Conservation (phyloP, 805 yeast genomes). For the Yamadazyma paraphyllophila region DNA sequence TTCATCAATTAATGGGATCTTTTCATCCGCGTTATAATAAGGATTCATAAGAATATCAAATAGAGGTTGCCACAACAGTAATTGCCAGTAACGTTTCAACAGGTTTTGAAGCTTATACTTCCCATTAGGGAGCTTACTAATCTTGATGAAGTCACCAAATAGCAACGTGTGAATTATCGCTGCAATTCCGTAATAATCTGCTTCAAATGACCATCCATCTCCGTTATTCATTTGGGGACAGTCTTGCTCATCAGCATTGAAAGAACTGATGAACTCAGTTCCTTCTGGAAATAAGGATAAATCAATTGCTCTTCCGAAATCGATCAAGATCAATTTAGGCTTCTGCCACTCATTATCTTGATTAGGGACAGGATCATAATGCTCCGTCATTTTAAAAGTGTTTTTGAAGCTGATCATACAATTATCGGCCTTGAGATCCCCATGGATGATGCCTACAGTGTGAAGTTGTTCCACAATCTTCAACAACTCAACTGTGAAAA, state of each 20-base stretch:
- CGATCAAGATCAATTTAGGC: constrained; percentile 65
- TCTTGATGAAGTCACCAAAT: constrained; percentile 63
- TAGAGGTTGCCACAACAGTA: constrained; percentile 64
- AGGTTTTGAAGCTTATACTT: constrained; percentile 39
- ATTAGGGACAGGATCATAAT: constrained; percentile 10
- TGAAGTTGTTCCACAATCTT: constrained; percentile 63
- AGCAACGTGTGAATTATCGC: constrained; percentile 68
- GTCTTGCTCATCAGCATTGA: constrained; percentile 65
- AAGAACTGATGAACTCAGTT: constrained; percentile 55
- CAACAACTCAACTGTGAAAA: constrained; percentile 63
- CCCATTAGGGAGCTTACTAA: constrained; percentile 24
- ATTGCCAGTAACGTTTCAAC: constrained; percentile 75
- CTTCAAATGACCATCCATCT: constrained; percentile 71
- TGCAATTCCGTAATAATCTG: constrained; percentile 83
- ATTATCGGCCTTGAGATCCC: constrained; percentile 83
- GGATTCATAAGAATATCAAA: constrained; percentile 68
- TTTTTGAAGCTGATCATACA: constrained; percentile 65
- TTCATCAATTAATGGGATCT: constrained; percentile 41
- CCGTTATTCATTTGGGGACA: constrained; percentile 66
- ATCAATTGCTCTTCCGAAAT: constrained; percentile 81
- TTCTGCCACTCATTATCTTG: constrained; percentile 47
- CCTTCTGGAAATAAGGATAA: constrained; percentile 48
- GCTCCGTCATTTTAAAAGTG: constrained; percentile 2
- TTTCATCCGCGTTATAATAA: constrained; percentile 19
- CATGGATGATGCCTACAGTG: constrained; percentile 66